Conservation (phyloP, 106 monocot species). For the Allium fistulosum region DNA sequence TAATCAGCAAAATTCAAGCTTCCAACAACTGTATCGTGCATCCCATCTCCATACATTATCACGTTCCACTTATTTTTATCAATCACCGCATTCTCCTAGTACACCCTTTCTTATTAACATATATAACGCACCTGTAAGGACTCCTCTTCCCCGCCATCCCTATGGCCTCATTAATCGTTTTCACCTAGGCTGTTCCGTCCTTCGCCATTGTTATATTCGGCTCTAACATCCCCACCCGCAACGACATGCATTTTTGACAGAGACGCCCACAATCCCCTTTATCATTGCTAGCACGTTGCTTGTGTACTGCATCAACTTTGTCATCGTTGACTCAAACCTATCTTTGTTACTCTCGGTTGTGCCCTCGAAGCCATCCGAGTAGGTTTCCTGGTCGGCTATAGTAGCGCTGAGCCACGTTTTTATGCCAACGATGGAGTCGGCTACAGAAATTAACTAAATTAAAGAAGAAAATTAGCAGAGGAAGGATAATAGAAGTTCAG, state of each 20-base stretch:
- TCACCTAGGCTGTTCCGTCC: constrained; percentile 36
- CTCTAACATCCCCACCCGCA: background rate
- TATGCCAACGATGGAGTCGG: constrained; percentile 15
- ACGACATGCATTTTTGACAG: constrained; percentile 11
- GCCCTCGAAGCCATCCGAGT: constrained; percentile 40
- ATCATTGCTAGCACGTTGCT: constrained; percentile 39
- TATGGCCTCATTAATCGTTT: constrained; percentile 41
- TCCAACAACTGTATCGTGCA: too few relatives aligned
- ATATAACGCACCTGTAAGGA: too few relatives aligned
- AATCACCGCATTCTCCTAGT: too few relatives aligned
- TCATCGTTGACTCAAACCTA: constrained; percentile 28
- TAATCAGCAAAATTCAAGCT: too few relatives aligned
- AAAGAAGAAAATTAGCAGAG: too few relatives aligned
- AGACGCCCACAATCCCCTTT: constrained; percentile 11
- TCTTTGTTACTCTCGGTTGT: constrained; percentile 9
- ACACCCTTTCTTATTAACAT: too few relatives aligned
- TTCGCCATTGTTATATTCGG: constrained; percentile 49
- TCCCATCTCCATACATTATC: too few relatives aligned
- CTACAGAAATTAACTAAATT: constrained; percentile 15
- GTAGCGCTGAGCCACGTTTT: constrained; percentile 42
- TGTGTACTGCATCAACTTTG: constrained; percentile 25
- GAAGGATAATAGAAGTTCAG: too few relatives aligned
- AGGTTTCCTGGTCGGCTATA: constrained; percentile 29
- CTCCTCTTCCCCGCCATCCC: constrained; percentile 22
- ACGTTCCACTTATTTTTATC: too few relatives aligned